Conservation (phyloP, 768 basidiomycete species). For the Lactifluus subvellereus region DNA sequence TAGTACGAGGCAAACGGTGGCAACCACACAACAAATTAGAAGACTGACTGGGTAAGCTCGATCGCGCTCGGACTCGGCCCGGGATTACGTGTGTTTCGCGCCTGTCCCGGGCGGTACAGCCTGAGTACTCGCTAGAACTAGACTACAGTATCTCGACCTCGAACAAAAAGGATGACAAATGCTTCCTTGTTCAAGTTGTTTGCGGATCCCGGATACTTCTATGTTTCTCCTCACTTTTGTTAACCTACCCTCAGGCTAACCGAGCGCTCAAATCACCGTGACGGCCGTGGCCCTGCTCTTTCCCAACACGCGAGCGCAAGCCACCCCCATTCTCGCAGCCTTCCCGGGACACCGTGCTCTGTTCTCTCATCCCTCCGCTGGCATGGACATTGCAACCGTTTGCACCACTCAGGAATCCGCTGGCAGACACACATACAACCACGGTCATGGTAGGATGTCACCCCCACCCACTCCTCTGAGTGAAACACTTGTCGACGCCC, state of each 20-base stretch:
- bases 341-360: too few relatives aligned
- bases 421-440: slow-evolving; percentile 7
- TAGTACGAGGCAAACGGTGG: too few relatives aligned
- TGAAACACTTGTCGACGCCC: slow-evolving; percentile 1
- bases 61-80: too few relatives aligned
- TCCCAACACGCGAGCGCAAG: slow-evolving; percentile 1
- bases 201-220: too few relatives aligned
- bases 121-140: too few relatives aligned
- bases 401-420: slow-evolving; percentile 10
- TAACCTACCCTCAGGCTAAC: not conserved
- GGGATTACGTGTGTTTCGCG: too few relatives aligned
- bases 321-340: not conserved
- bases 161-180: too few relatives aligned
- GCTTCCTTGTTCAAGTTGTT: too few relatives aligned
- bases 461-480: not conserved
- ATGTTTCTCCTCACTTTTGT: not conserved
- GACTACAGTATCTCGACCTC: too few relatives aligned
- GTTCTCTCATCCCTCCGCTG: not conserved
- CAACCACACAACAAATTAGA: too few relatives aligned
- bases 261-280: not conserved
- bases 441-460: not conserved
- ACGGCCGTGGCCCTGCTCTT: not conserved
- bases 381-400: slow-evolving; percentile 7
- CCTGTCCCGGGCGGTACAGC: too few relatives aligned
- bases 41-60: too few relatives aligned